These are phyloP conservation scores for Hyaloscypha hepaticicola DNA, from an alignment of 495 filamentous ascomycete species.

Conservation along the genomic window DNA sequence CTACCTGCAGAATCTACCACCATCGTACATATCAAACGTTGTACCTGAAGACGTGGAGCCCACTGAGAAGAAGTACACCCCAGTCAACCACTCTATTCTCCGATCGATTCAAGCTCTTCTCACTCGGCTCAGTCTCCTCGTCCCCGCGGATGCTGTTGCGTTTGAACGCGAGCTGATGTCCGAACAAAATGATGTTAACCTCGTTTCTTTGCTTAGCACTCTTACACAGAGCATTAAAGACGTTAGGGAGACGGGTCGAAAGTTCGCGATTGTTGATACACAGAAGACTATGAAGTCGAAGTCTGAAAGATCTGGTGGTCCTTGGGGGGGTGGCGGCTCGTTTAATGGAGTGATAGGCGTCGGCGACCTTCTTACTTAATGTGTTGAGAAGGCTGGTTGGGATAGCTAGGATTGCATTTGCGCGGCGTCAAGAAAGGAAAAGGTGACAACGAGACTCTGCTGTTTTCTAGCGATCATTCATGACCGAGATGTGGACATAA, in stretches of 20 bases:
- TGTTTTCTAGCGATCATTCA: conserved; percentile 19
- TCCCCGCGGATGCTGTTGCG: conserved; percentile 50
- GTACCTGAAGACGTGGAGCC: conserved; percentile 41
- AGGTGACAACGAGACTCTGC: conserved; percentile 10
- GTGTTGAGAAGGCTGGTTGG: background rate
- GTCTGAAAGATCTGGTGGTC: background rate
- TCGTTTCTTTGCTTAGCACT: conserved; percentile 67
- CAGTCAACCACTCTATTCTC: conserved; percentile 59
- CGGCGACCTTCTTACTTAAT: conserved; percentile 24
- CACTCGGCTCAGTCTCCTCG: conserved; percentile 59
- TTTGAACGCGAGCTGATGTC: conserved; percentile 59
- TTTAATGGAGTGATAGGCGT: conserved; percentile 17
- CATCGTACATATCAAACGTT: conserved; percentile 47
- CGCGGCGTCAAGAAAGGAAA: conserved; percentile 14
- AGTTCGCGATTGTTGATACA: conserved; percentile 62
- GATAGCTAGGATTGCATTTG: conserved; percentile 14
- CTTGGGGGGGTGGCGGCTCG: background rate
- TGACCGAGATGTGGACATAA: conserved; percentile 7
- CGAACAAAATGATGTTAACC: conserved; percentile 74
- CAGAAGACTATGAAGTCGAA: conserved; percentile 33
- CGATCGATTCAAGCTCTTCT: conserved; percentile 65
- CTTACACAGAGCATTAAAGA: conserved; percentile 66
- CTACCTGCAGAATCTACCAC: conserved; percentile 74
- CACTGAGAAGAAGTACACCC: conserved; percentile 41
- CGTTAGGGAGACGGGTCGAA: conserved; percentile 68